Evolutionary conservation across 805 yeast species (phyloP), one percentile per base, ranked within the genome.

Genomic region (Zygotorulaspora sp.): DNA sequence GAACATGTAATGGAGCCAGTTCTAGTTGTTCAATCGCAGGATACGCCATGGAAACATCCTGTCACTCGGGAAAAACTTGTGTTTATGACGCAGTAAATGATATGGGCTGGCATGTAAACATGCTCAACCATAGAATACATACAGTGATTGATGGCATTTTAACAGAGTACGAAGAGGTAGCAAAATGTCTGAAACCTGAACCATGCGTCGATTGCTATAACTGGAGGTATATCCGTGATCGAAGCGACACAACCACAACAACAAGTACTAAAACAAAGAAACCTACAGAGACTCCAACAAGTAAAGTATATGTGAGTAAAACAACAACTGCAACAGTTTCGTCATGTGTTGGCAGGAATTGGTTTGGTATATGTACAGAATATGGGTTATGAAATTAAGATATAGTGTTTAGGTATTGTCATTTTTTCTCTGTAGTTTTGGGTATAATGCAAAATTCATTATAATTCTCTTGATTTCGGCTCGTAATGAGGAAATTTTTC

Each of bases 41-140:
- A 0, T 92, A 87, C 61, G 98, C 97, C 8, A 81, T 92, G 96
- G 98, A 92, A 55, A 81, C 96, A 0, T 81, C 80, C 31, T 92
- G 98, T 58, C 98, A 92, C 59, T 75, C 95, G 0, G 98, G 97
- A 0, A 74, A 73, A 57, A 77, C 77, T 37, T 92, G 97, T 60
- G 72, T 81, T 19, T 92, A 90, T 63, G 97, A 92, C 53, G 89
- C 83, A 8, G 96, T 89, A 9, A 72, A 74, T 3, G 97, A 92
- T 50, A 66, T 74, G 47, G 97, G 97, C 2, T 90, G 97, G 96
- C 81, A 78, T 53, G 89, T 89, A 11, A 87, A 82, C 51, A 65
- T 92, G 61, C 69, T 84, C 45, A 87, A 90, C 61, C 98, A 92
- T 61, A 70, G 96, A 30, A 86, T 92, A 36, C 92, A 84, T 52